Conservation (phyloP, 2,329 filamentous ascomycete species). For the Neonectria punicea region DNA sequence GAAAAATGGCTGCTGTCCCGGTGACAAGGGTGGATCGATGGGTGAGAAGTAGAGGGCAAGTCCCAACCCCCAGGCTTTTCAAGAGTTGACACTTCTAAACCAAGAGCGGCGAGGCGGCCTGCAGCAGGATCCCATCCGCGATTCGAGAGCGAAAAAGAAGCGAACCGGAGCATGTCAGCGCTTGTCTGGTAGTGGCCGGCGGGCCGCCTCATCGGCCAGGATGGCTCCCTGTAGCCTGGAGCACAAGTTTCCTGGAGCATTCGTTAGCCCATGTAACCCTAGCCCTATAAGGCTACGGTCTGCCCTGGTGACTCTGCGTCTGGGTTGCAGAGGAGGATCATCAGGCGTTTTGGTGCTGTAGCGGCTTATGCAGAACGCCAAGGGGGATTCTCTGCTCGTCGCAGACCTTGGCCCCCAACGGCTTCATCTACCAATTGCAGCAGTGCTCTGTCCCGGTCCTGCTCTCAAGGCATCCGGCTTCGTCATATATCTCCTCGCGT, state of each 20-base stretch:
- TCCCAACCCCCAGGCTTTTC: background rate
- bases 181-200: background rate
- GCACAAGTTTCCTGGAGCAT: background rate
- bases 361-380: background rate
- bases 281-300: background rate
- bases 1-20: background rate
- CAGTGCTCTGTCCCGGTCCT: background rate
- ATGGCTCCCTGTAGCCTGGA: background rate
- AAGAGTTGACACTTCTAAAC: background rate
- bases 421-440: background rate
- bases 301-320: background rate
- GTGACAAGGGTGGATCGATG: background rate
- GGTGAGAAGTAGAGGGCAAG: background rate
- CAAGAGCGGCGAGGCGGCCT: background rate
- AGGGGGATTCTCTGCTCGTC: background rate
- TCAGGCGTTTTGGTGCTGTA: background rate
- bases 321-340: background rate
- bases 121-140: background rate
- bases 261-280: background rate
- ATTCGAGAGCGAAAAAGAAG: background rate
- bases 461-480: background rate
- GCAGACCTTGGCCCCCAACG: background rate
- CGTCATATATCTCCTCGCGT: background rate
- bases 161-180: background rate
- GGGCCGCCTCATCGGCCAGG: background rate